phyloP scores from a whole-genome alignment of 257 asterid genomes.

The Knoxia roxburghii region DNA sequence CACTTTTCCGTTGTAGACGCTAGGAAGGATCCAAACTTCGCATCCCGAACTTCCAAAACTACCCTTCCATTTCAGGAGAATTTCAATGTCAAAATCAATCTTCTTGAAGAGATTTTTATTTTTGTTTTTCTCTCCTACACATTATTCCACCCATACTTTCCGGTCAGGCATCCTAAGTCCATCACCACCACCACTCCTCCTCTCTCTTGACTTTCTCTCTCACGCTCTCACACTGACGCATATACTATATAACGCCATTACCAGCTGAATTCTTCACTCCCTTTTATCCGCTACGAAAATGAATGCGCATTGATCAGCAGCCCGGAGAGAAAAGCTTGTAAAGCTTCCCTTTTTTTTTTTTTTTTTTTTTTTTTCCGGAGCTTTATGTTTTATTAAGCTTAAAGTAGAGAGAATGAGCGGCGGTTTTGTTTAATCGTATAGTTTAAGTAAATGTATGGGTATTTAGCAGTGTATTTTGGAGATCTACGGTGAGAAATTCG shows the following conservation, averaged over 20 bases:
- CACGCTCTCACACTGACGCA: neutral
- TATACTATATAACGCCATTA: neutral
- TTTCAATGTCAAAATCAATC: slow-evolving; percentile 18
- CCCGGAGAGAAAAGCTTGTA: slow-evolving; percentile 4
- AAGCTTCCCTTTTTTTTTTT: neutral
- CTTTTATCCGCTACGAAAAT: slow-evolving; percentile 6
- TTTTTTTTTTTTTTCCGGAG: slow-evolving; percentile 1
- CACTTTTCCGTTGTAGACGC: neutral
- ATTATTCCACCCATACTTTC: slow-evolving; percentile 7
- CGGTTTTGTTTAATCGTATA: neutral
- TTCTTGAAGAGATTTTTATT: neutral
- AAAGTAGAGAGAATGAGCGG: slow-evolving; percentile 4
- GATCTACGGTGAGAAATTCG: slow-evolving; percentile 33
- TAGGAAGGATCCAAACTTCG: too few relatives aligned
- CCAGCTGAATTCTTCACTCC: neutral
- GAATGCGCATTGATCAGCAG: slow-evolving; percentile 6
- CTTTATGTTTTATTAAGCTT: neutral
- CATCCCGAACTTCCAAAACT: neutral
- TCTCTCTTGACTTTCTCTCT: slow-evolving; percentile 5
- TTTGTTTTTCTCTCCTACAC: neutral
- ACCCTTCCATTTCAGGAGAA: slow-evolving; percentile 6
- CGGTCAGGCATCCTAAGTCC: slow-evolving; percentile 18
- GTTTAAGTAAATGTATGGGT: slow-evolving; percentile 1
- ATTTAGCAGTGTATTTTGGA: slow-evolving; percentile 14
- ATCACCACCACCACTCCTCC: slow-evolving; percentile 9